Evolutionary conservation across 2,329 filamentous ascomycete genomes (phyloP).

Genomic region (Myriosclerotinia curreyana): DNA sequence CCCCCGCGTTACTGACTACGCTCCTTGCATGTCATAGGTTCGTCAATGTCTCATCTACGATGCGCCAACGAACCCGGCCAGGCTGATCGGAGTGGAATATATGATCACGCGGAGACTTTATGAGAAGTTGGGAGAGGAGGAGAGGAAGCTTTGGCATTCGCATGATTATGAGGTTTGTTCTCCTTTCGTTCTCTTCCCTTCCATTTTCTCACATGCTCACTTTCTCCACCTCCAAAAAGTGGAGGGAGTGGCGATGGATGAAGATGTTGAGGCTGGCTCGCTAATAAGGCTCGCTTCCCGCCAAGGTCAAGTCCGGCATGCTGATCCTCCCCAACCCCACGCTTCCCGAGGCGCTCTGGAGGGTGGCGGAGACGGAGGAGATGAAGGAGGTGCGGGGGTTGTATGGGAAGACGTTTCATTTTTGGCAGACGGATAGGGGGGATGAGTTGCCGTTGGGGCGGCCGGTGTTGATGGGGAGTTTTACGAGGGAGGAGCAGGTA

Average conservation of each 20-base stretch:
- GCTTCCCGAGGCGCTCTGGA: constrained; percentile 64
- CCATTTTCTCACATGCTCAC: too few relatives aligned
- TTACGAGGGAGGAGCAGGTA: constrained; percentile 17
- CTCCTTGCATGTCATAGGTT: constrained; percentile 1
- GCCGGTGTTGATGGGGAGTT: constrained; percentile 23
- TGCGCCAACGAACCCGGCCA: constrained; percentile 60
- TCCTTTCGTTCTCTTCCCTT: too few relatives aligned
- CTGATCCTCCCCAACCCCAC: constrained; percentile 64
- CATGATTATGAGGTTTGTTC: constrained; percentile 58
- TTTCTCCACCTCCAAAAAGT: too few relatives aligned
- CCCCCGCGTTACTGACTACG: too few relatives aligned
- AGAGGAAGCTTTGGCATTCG: constrained; percentile 79
- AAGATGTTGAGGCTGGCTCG: too few relatives aligned
- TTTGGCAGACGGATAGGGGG: constrained; percentile 81
- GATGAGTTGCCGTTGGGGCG: constrained; percentile 20
- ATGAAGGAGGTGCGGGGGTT: constrained; percentile 73
- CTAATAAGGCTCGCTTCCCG: too few relatives aligned
- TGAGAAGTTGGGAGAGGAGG: constrained; percentile 59
- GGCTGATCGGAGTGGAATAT: constrained; percentile 82
- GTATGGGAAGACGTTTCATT: constrained; percentile 82
- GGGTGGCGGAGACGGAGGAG: constrained; percentile 71
- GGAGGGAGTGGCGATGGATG: too few relatives aligned
- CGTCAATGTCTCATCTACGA: constrained; percentile 85
- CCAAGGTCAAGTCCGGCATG: constrained; percentile 53
- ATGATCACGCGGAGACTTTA: constrained; percentile 63